Conservation (phyloP, 78 protist species). For the Dictyostelium discoideum region DNA sequence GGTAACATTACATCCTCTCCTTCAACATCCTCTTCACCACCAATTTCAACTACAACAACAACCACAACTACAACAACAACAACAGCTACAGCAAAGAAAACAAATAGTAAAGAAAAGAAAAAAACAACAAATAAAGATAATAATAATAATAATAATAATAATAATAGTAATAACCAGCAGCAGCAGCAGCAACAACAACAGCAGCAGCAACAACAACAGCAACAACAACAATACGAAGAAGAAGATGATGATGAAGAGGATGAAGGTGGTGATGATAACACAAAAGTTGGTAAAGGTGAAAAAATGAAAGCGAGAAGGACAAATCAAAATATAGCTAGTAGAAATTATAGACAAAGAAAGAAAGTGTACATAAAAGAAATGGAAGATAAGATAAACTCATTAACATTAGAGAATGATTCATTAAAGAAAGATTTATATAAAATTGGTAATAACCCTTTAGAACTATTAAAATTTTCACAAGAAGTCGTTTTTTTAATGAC, state of each 20-base stretch:
- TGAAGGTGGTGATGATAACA: not conserved
- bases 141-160: not conserved
- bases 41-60: not conserved
- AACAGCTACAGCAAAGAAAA: not conserved
- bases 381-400: conserved; percentile 65
- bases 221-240: not conserved
- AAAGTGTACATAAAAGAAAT: conserved; percentile 70
- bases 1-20: not conserved
- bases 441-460: conserved; percentile 57
- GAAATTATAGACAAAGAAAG: conserved; percentile 78
- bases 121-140: not conserved
- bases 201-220: not conserved
- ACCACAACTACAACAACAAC: not conserved
- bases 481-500: conserved; percentile 46
- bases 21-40: not conserved
- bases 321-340: conserved; percentile 69
- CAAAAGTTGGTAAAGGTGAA: conserved; percentile 25
- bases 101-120: not conserved
- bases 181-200: not conserved
- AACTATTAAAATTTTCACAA: conserved; percentile 33
- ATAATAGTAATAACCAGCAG: not conserved
- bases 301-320: conserved; percentile 56
- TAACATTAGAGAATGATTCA: conserved; percentile 62
- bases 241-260: conserved; percentile 7
- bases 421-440: conserved; percentile 50